Evolutionary conservation across 495 filamentous ascomycete genomes (phyloP).

Genomic region (Trichoderma virens): DNA sequence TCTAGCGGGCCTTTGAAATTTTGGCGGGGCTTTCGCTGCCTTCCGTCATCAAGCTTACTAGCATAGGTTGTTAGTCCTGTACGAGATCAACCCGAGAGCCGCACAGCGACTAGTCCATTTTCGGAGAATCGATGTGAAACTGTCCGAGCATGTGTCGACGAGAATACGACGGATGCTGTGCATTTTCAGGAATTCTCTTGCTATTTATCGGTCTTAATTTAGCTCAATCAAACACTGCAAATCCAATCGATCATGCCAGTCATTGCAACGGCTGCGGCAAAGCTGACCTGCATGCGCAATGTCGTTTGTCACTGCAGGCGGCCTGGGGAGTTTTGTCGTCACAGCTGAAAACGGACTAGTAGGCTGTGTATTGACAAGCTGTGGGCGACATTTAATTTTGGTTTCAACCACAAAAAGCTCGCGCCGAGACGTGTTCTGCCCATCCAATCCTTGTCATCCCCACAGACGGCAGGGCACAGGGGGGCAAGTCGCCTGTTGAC

Average conservation of each 20-base stretch:
- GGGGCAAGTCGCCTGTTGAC: slow-evolving; percentile 4
- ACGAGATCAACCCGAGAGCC: background rate
- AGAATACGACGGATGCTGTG: background rate
- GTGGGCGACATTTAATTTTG: background rate
- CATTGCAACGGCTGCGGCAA: background rate
- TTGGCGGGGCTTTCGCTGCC: background rate
- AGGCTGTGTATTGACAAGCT: background rate
- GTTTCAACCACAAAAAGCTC: slow-evolving; percentile 1
- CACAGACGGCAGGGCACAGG: slow-evolving; percentile 1
- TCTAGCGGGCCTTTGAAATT: background rate
- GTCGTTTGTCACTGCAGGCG: background rate
- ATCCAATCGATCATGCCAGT: too few relatives aligned
- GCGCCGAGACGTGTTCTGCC: background rate
- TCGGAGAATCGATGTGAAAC: background rate
- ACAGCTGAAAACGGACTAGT: background rate
- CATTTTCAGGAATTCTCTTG: too few relatives aligned
- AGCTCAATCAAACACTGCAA: too few relatives aligned
- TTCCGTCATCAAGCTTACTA: background rate
- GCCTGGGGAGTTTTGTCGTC: background rate
- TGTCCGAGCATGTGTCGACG: background rate
- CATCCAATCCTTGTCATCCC: slow-evolving; percentile 6
- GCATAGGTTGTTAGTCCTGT: background rate
- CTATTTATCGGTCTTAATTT: too few relatives aligned
- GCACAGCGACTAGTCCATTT: background rate
- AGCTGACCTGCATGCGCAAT: background rate